Evolutionary conservation across 1,139 yeast genomes (phyloP).

Genomic region (Magnusiomyces paraingens): DNA sequence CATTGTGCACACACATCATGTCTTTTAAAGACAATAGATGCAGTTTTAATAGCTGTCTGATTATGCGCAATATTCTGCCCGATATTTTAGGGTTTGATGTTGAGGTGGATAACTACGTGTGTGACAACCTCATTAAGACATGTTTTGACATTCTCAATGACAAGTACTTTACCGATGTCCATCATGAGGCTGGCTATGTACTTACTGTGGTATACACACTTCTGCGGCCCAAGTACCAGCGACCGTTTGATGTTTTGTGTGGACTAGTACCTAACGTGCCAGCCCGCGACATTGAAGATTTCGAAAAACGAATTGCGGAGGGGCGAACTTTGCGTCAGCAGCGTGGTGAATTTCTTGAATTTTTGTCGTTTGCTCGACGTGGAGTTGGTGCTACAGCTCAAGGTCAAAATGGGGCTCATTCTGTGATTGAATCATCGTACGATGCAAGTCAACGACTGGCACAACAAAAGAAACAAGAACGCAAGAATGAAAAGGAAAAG

Average conservation of each 20-base stretch:
- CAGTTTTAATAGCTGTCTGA: constrained; percentile 80
- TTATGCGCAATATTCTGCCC: constrained; percentile 62
- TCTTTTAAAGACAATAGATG: constrained; percentile 85
- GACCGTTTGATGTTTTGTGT: constrained; percentile 36
- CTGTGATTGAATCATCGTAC: constrained; percentile 6
- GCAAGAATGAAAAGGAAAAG: constrained; percentile 10
- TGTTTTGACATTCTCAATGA: constrained; percentile 60
- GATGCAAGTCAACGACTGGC: constrained; percentile 13
- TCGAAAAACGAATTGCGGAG: constrained; percentile 54
- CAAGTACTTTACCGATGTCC: constrained; percentile 78
- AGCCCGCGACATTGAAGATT: constrained; percentile 38
- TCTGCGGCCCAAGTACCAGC: constrained; percentile 50
- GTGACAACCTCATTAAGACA: constrained; percentile 45
- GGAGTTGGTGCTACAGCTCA: background rate
- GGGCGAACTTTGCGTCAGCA: constrained; percentile 68
- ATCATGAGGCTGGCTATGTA: constrained; percentile 84
- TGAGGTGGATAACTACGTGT: constrained; percentile 71
- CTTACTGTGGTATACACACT: constrained; percentile 74
- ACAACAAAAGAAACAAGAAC: constrained; percentile 12
- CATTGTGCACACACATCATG: constrained; percentile 68
- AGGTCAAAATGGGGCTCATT: constrained; percentile 4
- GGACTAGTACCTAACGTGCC: constrained; percentile 37
- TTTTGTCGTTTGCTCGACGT: constrained; percentile 38
- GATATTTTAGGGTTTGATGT: constrained; percentile 64
- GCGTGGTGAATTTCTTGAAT: constrained; percentile 64